phyloP scores from a whole-genome alignment of 2,329 filamentous ascomycete genomes.

The Aotearoamyces nothofagi region DNA sequence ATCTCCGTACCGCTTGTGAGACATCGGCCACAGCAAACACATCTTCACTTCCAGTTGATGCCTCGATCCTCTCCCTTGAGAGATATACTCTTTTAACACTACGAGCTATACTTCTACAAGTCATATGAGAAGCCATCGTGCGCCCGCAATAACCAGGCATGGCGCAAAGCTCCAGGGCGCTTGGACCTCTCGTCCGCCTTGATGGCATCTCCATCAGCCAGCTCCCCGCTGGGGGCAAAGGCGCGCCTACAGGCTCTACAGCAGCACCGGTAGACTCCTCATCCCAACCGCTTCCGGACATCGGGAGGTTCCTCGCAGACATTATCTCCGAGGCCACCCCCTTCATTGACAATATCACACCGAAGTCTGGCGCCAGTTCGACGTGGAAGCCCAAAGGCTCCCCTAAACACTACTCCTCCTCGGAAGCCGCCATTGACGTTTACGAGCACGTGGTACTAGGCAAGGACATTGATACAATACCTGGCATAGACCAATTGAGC shows the following conservation, averaged over 20 bases:
- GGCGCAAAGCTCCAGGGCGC: too few relatives aligned
- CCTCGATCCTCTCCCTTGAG: too few relatives aligned
- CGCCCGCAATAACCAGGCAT: too few relatives aligned
- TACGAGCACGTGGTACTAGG: conserved; percentile 32
- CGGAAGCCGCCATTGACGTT: conserved; percentile 34
- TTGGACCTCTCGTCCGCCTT: conserved; percentile 36
- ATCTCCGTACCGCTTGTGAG: too few relatives aligned
- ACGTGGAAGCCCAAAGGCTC: conserved; percentile 35
- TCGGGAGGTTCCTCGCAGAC: conserved; percentile 27
- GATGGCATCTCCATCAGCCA: conserved; percentile 33
- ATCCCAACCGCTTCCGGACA: conserved; percentile 4
- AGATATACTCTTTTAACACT: too few relatives aligned
- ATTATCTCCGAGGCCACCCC: conserved; percentile 41
- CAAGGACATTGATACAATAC: conserved; percentile 25
- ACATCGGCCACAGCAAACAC: too few relatives aligned
- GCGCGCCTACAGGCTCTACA: conserved; percentile 7
- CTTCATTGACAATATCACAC: conserved; percentile 40
- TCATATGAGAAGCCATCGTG: too few relatives aligned
- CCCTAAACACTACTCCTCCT: conserved; percentile 31
- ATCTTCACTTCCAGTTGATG: too few relatives aligned
- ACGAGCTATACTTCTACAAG: too few relatives aligned
- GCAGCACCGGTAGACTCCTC: conserved; percentile 1
- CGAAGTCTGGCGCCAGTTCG: conserved; percentile 18
- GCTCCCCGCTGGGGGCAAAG: conserved; percentile 25
- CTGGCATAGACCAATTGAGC: conserved; percentile 12